Evolutionary conservation across 257 asterid genomes (phyloP).

Genomic region (Cordia subcordata): DNA sequence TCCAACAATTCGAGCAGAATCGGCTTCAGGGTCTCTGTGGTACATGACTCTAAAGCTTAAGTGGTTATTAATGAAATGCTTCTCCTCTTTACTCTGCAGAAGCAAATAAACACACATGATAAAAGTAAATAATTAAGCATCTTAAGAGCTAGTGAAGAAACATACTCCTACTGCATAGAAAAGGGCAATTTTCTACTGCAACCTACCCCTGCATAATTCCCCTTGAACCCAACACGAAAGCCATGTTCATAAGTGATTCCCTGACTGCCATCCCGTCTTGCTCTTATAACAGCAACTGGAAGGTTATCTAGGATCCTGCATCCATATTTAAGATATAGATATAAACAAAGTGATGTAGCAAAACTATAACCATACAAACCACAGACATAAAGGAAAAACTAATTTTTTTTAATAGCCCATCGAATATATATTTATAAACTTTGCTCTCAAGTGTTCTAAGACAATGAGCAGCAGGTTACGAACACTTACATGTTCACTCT

Average conservation of each 20-base stretch:
- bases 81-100: conserved; percentile 50
- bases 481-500: conserved; percentile 67
- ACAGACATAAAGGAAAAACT: neutral
- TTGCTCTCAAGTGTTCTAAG: neutral
- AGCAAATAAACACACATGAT: conserved; percentile 17
- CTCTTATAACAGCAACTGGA: conserved; percentile 83
- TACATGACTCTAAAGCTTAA: conserved; percentile 22
- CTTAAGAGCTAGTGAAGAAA: neutral
- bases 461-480: conserved; percentile 9
- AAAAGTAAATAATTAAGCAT: conserved; percentile 8
- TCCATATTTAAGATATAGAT: conserved; percentile 13
- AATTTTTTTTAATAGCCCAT: too few relatives aligned
- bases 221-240: conserved; percentile 87
- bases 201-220: conserved; percentile 86
- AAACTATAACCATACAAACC: neutral
- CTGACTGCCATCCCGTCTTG: conserved; percentile 63
- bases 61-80: conserved; percentile 23
- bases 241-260: conserved; percentile 82
- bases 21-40: conserved; percentile 14
- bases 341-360: neutral
- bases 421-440: too few relatives aligned
- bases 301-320: conserved; percentile 90
- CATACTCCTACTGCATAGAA: neutral
- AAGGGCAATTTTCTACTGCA: conserved; percentile 17
- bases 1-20: conserved; percentile 33